Percentiles rank a stretch among this genome's conserved stretches.
phyloP scores from a whole-genome alignment of 2,329 filamentous ascomycete species.

The Amesomyces nigricolor region DNA sequence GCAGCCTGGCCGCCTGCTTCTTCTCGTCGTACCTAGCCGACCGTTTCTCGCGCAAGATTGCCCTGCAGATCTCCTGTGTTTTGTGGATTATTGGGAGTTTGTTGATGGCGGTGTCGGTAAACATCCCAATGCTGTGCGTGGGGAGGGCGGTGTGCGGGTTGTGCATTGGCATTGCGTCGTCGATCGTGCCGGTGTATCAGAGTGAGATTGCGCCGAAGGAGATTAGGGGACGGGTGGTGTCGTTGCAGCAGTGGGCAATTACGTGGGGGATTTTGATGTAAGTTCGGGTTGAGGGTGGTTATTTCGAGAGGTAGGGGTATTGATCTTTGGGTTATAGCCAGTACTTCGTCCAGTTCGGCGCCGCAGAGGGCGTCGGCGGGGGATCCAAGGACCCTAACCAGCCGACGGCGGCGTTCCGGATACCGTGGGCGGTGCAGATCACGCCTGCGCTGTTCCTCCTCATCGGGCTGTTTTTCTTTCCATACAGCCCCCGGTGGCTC shows the following conservation, averaged over 20 bases:
- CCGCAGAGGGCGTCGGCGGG: conserved; percentile 46
- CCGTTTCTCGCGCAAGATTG: conserved; percentile 42
- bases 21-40: conserved; percentile 47
- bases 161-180: conserved; percentile 68
- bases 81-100: conserved; percentile 47
- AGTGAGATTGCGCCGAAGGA: conserved; percentile 58
- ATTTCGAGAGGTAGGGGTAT: neutral
- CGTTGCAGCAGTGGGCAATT: conserved; percentile 64
- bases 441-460: conserved; percentile 50
- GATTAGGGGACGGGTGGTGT: conserved; percentile 55
- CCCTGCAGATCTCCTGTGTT: conserved; percentile 45
- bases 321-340: conserved; percentile 31
- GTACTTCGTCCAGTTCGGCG: conserved; percentile 62
- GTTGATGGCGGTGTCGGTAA: conserved; percentile 58
- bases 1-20: conserved; percentile 58
- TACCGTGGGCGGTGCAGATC: conserved; percentile 58
- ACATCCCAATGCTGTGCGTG: conserved; percentile 64
- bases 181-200: conserved; percentile 65
- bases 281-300: neutral
- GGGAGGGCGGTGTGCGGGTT: conserved; percentile 68
- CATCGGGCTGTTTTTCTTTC: conserved; percentile 54
- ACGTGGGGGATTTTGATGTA: conserved; percentile 61
- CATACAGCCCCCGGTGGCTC: conserved; percentile 64
- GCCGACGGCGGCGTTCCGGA: conserved; percentile 49
- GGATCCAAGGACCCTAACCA: conserved; percentile 47